Evolutionary conservation across 2,329 filamentous ascomycete species (phyloP), one percentile per base, ranked within the genome.

Genomic region (Trichophyton benhamiae): DNA sequence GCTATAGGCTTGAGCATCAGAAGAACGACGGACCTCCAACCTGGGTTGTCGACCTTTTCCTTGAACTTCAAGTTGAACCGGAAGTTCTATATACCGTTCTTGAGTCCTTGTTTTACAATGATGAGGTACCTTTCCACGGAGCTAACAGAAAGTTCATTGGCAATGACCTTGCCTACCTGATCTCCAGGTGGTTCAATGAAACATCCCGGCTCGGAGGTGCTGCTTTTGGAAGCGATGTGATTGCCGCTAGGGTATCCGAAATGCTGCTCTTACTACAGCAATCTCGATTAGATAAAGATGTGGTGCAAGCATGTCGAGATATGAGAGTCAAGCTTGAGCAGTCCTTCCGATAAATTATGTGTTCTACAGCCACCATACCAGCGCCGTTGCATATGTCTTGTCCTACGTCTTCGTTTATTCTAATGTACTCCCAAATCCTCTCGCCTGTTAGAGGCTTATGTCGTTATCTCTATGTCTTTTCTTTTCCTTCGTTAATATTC

Each of bases 21-120:
- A 76, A 77, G n/a, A 70, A 70, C 30, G 71, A 77, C 9, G 76
- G 75, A 9, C 76, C 78, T 0, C 67, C 78, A 4, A 80, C 76
- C 38, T 87, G 84, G 84, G 81, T 85, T 1, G 76, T 86, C 17
- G 84, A 88, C 68, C 76, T 87, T 1, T 84, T 89, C 69, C 72
- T 88, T 30, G 80, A 83, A 59, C 78, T 88, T 1, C 79, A 82
- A 1, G 81, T 87, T 17, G 76, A 83, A 0, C 80, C 81, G 63
- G 86, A 88, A 67, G 76, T 78, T 6, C 72, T 88, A 8, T 79
- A 87, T 66, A 76, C 80, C 0, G 80, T 84, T 1, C 75, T 89
- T 8, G 86, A 88, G 69, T 75, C 77, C 30, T 82, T 88, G 72
- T 88, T 84, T 75, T 87, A 87, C 72, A 81, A 81, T 42, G 83